Percentiles rank a stretch among this genome's conserved stretches.
Evolutionary conservation across 495 filamentous ascomycete genomes (phyloP).

Genomic region (Jackrogersella multiformis): DNA sequence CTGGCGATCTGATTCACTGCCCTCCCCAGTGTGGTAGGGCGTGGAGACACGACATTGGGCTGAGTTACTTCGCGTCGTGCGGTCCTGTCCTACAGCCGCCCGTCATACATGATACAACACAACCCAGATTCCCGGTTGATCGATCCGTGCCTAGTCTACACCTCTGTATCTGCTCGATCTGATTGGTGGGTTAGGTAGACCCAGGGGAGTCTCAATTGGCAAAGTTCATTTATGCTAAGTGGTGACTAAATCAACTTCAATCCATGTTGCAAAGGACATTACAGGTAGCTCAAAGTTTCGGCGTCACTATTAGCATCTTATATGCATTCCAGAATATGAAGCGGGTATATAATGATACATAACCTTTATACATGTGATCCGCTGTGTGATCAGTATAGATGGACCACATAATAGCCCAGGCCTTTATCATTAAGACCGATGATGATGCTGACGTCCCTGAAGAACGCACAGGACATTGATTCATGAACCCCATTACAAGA

Average conservation of each 20-base stretch:
- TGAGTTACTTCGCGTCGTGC: slow-evolving; percentile 14
- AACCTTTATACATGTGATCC: slow-evolving; percentile 39
- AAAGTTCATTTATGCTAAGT: slow-evolving; percentile 14
- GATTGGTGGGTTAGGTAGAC: slow-evolving; percentile 21
- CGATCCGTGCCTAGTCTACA: slow-evolving; percentile 7
- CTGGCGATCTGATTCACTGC: slow-evolving; percentile 16
- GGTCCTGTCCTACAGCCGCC: slow-evolving; percentile 22
- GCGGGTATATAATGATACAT: slow-evolving; percentile 44
- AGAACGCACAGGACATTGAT: slow-evolving; percentile 3
- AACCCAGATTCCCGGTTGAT: slow-evolving; percentile 36
- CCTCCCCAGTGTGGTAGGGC: background rate
- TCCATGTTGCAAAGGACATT: background rate
- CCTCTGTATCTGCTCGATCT: background rate
- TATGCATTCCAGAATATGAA: slow-evolving; percentile 29
- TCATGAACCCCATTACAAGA: slow-evolving; percentile 2
- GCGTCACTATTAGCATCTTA: slow-evolving; percentile 15
- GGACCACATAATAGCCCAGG: slow-evolving; percentile 1
- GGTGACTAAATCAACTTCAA: slow-evolving; percentile 11
- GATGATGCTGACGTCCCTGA: slow-evolving; percentile 13
- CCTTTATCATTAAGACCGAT: slow-evolving; percentile 10
- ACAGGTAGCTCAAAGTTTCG: background rate
- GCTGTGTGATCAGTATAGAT: slow-evolving; percentile 23
- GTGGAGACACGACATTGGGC: slow-evolving; percentile 24
- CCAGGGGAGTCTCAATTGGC: slow-evolving; percentile 10
- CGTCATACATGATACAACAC: slow-evolving; percentile 40